Evolutionary conservation across 129 eudicot species (phyloP), one percentile per base, ranked within the genome.

Genomic region (Cynara cardunculus): DNA sequence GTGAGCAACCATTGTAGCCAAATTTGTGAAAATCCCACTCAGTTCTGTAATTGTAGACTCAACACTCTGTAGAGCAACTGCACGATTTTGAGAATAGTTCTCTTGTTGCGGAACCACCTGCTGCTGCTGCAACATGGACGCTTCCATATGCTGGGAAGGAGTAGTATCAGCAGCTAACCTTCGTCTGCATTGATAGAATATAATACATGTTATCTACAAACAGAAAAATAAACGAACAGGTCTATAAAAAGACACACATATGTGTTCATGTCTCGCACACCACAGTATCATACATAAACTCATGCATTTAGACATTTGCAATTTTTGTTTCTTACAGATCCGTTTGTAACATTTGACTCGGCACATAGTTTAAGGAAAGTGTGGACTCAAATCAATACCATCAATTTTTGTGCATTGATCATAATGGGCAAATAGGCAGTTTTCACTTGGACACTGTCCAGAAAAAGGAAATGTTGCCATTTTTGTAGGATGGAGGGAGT

Each of bases 31-130:
- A 39, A 90, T 92, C 78, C 95, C 93, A 66, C 97, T 79, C 25
- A 92, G 87, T 82, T 92, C 97, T 9, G 93, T 78, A 79, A 92
- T 92, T 71, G 97, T 92, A 46, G 95, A 92, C 78, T 92, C 97
- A 21, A 92, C 97, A 77, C 90, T 92, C 74, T 90, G 93, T 86
- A 92, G 89, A 80, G 95, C 97, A 78, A 73, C 83, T 12, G 91
- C 88, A 7, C 95, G 88, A 71, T 83, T 78, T 72, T 85, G 91
- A 22, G 89, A 37, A 56, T 78, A 74, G 64, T 5, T 83, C 34
- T 90, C 95, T 84, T 90, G 91, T 83, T 83, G 90, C 68, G 95
- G 93, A 68, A 82, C 91, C 82, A 88, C 89, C 82, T 89, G 90
- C 86, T 89, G 93, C 82, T 87, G 90, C 84, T 91, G 97, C 88